phyloP scores from a whole-genome alignment of 2,329 filamentous ascomycete species.

The Neopestalotiopsis sp. region DNA sequence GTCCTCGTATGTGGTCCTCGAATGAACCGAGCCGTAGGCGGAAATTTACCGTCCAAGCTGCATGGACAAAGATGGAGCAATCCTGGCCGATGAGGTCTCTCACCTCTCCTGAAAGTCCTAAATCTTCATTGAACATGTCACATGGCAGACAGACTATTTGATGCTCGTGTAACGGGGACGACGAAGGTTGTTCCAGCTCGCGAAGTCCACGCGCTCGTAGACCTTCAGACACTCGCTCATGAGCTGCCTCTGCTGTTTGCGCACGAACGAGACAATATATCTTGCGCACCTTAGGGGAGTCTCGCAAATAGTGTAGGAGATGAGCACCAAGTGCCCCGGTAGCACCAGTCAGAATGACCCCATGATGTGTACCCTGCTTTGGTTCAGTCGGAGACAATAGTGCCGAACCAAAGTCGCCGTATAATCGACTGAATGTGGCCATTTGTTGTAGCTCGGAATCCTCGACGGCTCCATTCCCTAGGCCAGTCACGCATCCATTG shows the following conservation, averaged over 20 bases:
- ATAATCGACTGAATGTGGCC: constrained; percentile 32
- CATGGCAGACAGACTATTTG: constrained; percentile 54
- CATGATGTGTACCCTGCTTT: constrained; percentile 17
- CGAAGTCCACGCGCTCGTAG: constrained; percentile 37
- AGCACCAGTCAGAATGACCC: constrained; percentile 32
- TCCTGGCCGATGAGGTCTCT: constrained; percentile 47
- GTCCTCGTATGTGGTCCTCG: constrained; percentile 53
- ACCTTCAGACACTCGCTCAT: constrained; percentile 48
- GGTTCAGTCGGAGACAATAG: background rate
- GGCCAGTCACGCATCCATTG: background rate
- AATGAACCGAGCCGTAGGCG: constrained; percentile 60
- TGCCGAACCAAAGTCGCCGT: constrained; percentile 28
- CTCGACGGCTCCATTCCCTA: background rate
- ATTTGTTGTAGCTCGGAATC: constrained; percentile 29
- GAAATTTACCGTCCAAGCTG: constrained; percentile 72
- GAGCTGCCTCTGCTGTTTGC: constrained; percentile 43
- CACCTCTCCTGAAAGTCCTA: constrained; percentile 50
- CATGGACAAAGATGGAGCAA: constrained; percentile 61
- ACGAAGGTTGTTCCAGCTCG: background rate
- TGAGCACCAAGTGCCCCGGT: constrained; percentile 50
- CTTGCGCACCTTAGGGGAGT: constrained; percentile 40
- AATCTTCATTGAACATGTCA: constrained; percentile 47
- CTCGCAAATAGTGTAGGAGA: constrained; percentile 50
- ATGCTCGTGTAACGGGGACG: constrained; percentile 18
- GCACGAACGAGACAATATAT: constrained; percentile 64